phyloP scores from a whole-genome alignment of 306 rosid genomes.

The Vigna angularis region DNA sequence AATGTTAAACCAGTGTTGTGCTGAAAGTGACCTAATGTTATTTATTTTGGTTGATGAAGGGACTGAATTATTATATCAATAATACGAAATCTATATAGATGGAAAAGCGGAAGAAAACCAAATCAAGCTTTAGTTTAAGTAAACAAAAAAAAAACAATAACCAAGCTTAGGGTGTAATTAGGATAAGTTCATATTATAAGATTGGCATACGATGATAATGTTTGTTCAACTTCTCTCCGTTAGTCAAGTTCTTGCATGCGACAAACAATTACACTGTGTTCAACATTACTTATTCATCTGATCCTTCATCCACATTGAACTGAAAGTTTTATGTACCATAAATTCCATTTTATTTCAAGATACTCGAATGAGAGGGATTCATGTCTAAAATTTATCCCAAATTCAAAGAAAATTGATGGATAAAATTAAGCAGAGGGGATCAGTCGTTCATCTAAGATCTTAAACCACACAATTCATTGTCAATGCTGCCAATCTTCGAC shows the following conservation, averaged over 20 bases:
- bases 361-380: not conserved
- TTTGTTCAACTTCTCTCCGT: slow-evolving; percentile 8
- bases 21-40: not conserved
- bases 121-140: not conserved
- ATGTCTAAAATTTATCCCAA: not conserved
- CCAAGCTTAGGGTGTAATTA: slow-evolving; percentile 1
- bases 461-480: not conserved
- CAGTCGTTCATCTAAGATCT: slow-evolving; percentile 17
- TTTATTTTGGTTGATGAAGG: not conserved
- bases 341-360: slow-evolving; percentile 5
- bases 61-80: not conserved
- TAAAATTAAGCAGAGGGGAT: not conserved
- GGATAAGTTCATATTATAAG: not conserved
- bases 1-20: not conserved
- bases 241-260: not conserved
- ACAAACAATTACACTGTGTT: not conserved
- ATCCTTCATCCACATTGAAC: not conserved
- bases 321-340: not conserved
- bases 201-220: slow-evolving; percentile 6
- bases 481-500: slow-evolving; percentile 13
- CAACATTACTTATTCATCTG: not conserved
- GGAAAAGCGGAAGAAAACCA: not conserved
- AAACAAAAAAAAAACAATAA: not conserved
- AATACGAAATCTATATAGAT: not conserved
- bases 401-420: not conserved